Percentiles rank a stretch among this genome's conserved stretches.
These are phyloP conservation scores for Nicotiana tabacum DNA, from an alignment of 257 asterid genomes.

Conservation along the genomic window DNA sequence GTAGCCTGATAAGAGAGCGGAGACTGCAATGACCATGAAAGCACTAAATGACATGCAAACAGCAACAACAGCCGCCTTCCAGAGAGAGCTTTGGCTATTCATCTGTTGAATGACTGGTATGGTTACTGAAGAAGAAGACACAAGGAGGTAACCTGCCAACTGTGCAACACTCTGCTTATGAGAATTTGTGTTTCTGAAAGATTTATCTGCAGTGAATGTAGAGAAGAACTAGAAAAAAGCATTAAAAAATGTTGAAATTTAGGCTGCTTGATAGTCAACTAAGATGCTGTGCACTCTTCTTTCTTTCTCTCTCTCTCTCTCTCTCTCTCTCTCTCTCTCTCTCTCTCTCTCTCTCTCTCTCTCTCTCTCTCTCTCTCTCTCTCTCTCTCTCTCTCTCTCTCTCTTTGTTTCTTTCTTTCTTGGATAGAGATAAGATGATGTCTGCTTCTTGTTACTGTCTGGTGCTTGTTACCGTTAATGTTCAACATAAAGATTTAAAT, in stretches of 20 bases:
- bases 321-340: no score
- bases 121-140: conserved; percentile 63
- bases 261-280: background rate
- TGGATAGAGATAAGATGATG: background rate
- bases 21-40: conserved; percentile 38
- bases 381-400: background rate
- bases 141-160: conserved; percentile 70
- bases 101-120: conserved; percentile 39
- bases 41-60: conserved; percentile 47
- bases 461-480: background rate
- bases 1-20: conserved; percentile 62
- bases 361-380: no score
- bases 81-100: conserved; percentile 24
- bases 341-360: no score
- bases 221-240: background rate
- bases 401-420: background rate
- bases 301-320: background rate
- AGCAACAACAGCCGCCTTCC: conserved; percentile 49
- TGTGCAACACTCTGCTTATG: conserved; percentile 16
- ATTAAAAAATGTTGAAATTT: background rate
- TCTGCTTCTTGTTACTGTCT: background rate
- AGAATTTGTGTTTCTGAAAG: background rate
- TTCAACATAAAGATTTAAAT: background rate
- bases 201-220: background rate
- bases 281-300: background rate